Conservation (phyloP, 352 stramenopile species). For the Pythium vanterpoolii region DNA sequence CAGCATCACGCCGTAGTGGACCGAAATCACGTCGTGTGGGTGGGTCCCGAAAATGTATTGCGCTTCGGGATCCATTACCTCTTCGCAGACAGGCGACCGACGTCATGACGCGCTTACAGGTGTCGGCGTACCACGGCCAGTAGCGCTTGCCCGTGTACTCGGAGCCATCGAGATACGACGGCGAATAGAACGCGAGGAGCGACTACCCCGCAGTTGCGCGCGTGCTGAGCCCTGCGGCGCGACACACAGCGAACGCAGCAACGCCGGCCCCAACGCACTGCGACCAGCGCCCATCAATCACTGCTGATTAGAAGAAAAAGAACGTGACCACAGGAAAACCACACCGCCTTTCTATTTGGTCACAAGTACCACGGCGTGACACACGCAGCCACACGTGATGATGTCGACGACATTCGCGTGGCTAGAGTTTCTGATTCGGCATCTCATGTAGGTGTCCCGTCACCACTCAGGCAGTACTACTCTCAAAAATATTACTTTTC, state of each 20-base stretch:
- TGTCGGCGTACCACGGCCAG: constrained; percentile 22
- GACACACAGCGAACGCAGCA: constrained; percentile 20
- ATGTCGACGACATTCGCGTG: too few species aligned
- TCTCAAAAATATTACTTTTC: too few species aligned
- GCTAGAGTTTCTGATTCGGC: too few species aligned
- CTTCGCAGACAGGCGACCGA: constrained; percentile 66
- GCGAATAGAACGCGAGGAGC: constrained; percentile 25
- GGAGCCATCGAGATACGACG: constrained; percentile 29
- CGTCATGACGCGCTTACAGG: constrained; percentile 28
- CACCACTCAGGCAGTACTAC: too few species aligned
- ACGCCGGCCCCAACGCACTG: constrained; percentile 19
- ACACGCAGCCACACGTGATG: too few species aligned
- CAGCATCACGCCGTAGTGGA: constrained; percentile 65
- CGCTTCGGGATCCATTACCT: constrained; percentile 47
- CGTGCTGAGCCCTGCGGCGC: background rate
- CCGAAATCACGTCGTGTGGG: constrained; percentile 70
- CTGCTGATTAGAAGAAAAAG: constrained; percentile 22
- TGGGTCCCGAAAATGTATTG: constrained; percentile 83
- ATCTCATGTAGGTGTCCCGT: too few species aligned
- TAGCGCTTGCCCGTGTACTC: constrained; percentile 28
- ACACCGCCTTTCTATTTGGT: background rate
- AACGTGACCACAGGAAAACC: too few species aligned
- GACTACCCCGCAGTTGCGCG: constrained; percentile 17
- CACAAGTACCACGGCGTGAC: background rate
- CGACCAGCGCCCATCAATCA: constrained; percentile 22